A percentile compares a stretch with the other conserved stretches of the same genome.
phyloP scores from a whole-genome alignment of 1,284 basidiomycete genomes.

The Apiotrichum mycotoxinovorans region DNA sequence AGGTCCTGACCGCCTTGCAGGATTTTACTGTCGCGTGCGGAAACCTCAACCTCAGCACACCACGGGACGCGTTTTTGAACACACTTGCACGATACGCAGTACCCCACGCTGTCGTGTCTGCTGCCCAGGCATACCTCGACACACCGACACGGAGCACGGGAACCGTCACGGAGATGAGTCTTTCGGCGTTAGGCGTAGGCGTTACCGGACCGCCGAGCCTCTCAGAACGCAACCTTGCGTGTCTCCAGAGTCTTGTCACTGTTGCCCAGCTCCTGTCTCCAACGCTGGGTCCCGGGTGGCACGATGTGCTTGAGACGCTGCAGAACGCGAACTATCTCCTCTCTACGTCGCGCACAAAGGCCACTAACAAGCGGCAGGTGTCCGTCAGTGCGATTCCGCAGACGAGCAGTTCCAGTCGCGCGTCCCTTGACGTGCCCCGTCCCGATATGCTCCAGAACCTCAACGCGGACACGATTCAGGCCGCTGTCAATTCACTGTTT shows the following conservation, averaged over 20 bases:
- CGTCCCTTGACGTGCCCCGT: slow-evolving; percentile 16
- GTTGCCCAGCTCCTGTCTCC: slow-evolving; percentile 79
- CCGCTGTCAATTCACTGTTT: slow-evolving; percentile 72
- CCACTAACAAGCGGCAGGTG: not conserved
- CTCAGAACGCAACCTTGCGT: slow-evolving; percentile 84
- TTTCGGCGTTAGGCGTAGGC: slow-evolving; percentile 31
- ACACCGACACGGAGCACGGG: slow-evolving; percentile 46
- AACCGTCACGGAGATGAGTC: slow-evolving; percentile 63
- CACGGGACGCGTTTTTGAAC: slow-evolving; percentile 88
- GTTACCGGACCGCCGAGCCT: slow-evolving; percentile 62
- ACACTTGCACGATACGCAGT: slow-evolving; percentile 83
- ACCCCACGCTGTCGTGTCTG: slow-evolving; percentile 78
- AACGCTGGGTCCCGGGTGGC: slow-evolving; percentile 83
- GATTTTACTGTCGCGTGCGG: slow-evolving; percentile 84
- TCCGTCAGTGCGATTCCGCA: not conserved
- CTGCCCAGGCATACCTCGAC: slow-evolving; percentile 69
- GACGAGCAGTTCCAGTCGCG: not conserved
- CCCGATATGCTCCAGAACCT: slow-evolving; percentile 56
- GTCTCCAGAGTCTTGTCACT: slow-evolving; percentile 74
- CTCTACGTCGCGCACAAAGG: slow-evolving; percentile 46
- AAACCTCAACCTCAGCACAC: slow-evolving; percentile 75
- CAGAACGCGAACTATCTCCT: slow-evolving; percentile 92
- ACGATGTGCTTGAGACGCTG: slow-evolving; percentile 78
- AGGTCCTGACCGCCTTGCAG: slow-evolving; percentile 70
- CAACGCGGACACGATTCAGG: slow-evolving; percentile 68